Evolutionary conservation across 129 eudicot species (phyloP).

Genomic region (Flaveria bidentis): DNA sequence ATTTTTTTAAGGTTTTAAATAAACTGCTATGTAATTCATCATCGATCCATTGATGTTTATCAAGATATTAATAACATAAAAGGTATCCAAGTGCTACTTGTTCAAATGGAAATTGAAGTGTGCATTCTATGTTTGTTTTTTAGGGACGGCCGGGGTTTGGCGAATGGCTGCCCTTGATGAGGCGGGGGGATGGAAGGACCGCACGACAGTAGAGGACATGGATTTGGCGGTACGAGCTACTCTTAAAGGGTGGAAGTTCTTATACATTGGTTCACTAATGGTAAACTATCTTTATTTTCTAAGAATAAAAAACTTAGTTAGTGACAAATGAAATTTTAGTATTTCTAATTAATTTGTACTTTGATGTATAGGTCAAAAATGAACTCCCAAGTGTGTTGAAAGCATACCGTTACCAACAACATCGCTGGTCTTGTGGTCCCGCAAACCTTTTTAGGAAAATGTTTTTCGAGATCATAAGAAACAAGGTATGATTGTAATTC

Average conservation of each 20-base stretch:
- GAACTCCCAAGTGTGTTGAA: not conserved
- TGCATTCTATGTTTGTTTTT: not conserved
- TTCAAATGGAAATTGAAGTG: not conserved
- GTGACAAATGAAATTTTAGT: not conserved
- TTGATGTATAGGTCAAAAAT: not conserved
- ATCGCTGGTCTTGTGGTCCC: slow-evolving; percentile 13
- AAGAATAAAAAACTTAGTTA: not conserved
- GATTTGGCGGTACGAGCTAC: slow-evolving; percentile 8
- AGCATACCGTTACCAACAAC: slow-evolving; percentile 7
- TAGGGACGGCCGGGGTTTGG: slow-evolving; percentile 9
- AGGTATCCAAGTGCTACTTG: not conserved
- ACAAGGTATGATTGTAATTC: not conserved
- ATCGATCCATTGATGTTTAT: too few species aligned
- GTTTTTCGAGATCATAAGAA: slow-evolving; percentile 5
- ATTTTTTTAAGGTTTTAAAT: not conserved
- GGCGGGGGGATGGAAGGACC: slow-evolving; percentile 13
- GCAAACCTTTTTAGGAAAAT: slow-evolving; percentile 9
- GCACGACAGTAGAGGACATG: slow-evolving; percentile 9
- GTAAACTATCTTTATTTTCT: not conserved
- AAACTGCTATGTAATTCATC: too few species aligned
- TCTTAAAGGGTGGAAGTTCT: slow-evolving; percentile 7
- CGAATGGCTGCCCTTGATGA: slow-evolving; percentile 10
- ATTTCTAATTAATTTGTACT: not conserved
- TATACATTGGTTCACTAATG: not conserved
- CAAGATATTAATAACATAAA: not conserved